Conservation (phyloP, 768 basidiomycete genomes). For the Crucibulum laeve region DNA sequence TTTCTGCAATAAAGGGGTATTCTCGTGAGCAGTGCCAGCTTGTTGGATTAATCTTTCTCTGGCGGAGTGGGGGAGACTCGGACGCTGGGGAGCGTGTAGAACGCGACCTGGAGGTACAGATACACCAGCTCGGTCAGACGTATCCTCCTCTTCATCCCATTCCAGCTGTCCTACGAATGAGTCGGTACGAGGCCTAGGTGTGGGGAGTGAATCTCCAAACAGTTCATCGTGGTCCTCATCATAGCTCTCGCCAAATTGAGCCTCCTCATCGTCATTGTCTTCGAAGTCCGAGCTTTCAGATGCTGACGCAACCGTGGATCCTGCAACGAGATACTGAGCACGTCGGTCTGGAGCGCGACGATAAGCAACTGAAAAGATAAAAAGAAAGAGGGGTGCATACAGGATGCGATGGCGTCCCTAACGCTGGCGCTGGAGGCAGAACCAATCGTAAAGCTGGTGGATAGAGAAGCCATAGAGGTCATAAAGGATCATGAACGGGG, state of each 20-base stretch:
- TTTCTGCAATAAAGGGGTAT: constrained; percentile 36
- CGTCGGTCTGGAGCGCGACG: constrained; percentile 49
- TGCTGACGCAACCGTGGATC: constrained; percentile 50
- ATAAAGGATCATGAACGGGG: background rate
- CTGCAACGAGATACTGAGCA: constrained; percentile 61
- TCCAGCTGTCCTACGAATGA: constrained; percentile 22
- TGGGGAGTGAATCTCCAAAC: constrained; percentile 1
- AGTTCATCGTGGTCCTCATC: constrained; percentile 11
- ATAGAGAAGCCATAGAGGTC: constrained; percentile 43
- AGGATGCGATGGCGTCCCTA: constrained; percentile 56
- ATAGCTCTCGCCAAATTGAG: constrained; percentile 17
- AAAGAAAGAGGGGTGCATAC: constrained; percentile 26
- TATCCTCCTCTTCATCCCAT: constrained; percentile 28
- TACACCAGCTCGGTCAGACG: background rate
- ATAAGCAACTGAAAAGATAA: constrained; percentile 3
- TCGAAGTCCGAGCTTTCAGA: constrained; percentile 35
- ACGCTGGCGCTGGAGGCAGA: constrained; percentile 48
- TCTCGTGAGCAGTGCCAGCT: constrained; percentile 13
- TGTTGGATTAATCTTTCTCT: too few species aligned
- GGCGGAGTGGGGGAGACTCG: background rate
- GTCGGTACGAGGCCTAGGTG: constrained; percentile 14
- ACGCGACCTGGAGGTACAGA: background rate
- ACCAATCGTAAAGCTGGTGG: constrained; percentile 36
- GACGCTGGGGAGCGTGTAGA: background rate
- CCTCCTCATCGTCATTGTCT: constrained; percentile 33